These are phyloP conservation scores for Podospora fimiseda DNA, from an alignment of 495 filamentous ascomycete genomes.

Conservation along the genomic window DNA sequence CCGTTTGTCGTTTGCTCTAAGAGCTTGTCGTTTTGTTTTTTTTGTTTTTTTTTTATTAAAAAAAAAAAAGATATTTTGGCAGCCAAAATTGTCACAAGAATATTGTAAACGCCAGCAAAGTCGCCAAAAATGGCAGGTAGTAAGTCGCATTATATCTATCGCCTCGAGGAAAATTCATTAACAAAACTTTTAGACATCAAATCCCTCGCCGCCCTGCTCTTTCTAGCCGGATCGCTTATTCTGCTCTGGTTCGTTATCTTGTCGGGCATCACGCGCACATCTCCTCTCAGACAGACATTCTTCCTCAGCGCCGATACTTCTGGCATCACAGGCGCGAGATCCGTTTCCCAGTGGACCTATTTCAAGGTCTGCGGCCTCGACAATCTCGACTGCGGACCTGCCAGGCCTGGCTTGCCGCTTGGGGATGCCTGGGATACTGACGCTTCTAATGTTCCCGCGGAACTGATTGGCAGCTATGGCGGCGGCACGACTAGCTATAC, in stretches of 20 bases:
- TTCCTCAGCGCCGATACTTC: constrained; percentile 68
- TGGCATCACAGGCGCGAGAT: constrained; percentile 57
- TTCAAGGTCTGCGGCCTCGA: constrained; percentile 59
- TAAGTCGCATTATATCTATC: constrained; percentile 1
- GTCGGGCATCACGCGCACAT: constrained; percentile 52
- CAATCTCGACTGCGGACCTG: constrained; percentile 41
- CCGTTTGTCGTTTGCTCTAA: no score
- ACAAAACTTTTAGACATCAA: constrained; percentile 31
- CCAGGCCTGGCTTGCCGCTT: constrained; percentile 40
- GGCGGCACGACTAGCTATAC: constrained; percentile 40
- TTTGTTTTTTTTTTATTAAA: no score
- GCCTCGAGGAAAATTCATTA: background rate
- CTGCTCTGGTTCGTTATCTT: constrained; percentile 78
- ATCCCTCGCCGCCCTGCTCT: constrained; percentile 56
- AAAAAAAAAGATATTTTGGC: no score
- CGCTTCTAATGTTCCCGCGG: constrained; percentile 31
- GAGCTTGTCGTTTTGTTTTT: no score
- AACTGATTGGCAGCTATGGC: constrained; percentile 39
- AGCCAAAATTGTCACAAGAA: no score
- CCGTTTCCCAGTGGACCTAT: constrained; percentile 76
- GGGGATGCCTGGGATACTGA: constrained; percentile 45
- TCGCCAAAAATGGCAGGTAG: constrained; percentile 6
- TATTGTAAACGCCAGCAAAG: no score
- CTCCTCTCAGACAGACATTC: constrained; percentile 67
- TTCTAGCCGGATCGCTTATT: constrained; percentile 66